Evolutionary conservation across 768 basidiomycete species (phyloP), one percentile per base, ranked within the genome.

Genomic region (Boletus sp.): DNA sequence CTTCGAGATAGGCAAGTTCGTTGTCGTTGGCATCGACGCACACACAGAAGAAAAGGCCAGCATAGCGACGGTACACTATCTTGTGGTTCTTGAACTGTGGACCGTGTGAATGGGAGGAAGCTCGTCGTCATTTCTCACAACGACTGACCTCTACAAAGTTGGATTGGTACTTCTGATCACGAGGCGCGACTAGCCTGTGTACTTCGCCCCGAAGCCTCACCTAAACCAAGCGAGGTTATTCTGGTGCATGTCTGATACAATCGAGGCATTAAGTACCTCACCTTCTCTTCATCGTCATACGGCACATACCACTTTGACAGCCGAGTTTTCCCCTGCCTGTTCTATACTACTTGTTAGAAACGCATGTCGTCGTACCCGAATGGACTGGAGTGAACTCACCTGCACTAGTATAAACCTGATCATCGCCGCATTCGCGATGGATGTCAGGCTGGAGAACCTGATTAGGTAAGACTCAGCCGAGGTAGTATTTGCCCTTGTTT

Each of bases 1-100:
- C 94, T 69, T 99, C 97, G 33, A 98, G 79, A 71, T 97, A 98
- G 2, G 95, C 93, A 56, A 98, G 79, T 66, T 99, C 97, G 62
- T 98, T 98, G 74, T 99, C 97, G 65, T 98, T 97, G 23, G 93
- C 92, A 62, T 98, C 97, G 11, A 98, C 93, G 60, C 97, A 98
- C 29, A 96, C 79, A 64, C 93, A 97, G 74, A 99, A 99, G 81
- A 97, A 99, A 23, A 99, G 83, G 7, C 96, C 96, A 45, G 96
- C 95, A 64, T 98, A 98, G 50, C 97, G 84, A 55, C 97, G 82
- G 72, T 99, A 99, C 27, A 98, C 90, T 65, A 99, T 82, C 76
- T 99, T 98, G 79, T 97, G 91, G 68, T 94, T 98, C 61, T 92
- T 88, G 75, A 98, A 98, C 96, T 98, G 39, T 29, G 51, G 46